phyloP scores from a whole-genome alignment of 805 yeast genomes.

The Danielia reshetovae region DNA sequence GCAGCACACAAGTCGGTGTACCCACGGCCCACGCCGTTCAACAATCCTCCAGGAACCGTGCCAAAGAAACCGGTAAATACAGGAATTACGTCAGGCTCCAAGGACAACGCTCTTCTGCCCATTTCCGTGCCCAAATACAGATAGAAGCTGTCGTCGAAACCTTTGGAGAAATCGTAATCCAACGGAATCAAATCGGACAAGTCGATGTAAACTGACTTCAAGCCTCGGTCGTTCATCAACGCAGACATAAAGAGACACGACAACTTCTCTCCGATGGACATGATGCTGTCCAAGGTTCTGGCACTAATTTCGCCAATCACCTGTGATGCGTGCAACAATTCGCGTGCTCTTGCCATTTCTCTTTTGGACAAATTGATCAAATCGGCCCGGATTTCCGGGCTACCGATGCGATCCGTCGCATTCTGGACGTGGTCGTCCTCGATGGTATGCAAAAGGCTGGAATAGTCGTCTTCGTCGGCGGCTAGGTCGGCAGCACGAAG shows the following conservation, averaged over 20 bases:
- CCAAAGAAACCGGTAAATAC: conserved; percentile 97
- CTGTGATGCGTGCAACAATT: conserved; percentile 79
- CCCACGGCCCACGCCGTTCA: conserved; percentile 94
- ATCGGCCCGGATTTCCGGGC: conserved; percentile 42
- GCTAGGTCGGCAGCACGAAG: conserved; percentile 81
- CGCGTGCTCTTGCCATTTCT: conserved; percentile 66
- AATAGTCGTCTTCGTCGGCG: conserved; percentile 55
- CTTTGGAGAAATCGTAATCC: conserved; percentile 50
- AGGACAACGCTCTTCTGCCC: conserved; percentile 43
- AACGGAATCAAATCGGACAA: conserved; percentile 68
- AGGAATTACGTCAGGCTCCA: conserved; percentile 56
- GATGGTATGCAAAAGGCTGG: conserved; percentile 57
- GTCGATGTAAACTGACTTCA: conserved; percentile 74
- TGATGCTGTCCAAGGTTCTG: conserved; percentile 81
- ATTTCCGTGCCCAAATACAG: conserved; percentile 49
- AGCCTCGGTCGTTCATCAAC: conserved; percentile 77
- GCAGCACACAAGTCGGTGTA: conserved; percentile 98
- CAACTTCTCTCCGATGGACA: conserved; percentile 92
- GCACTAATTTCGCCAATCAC: conserved; percentile 88
- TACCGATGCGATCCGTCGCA: conserved; percentile 53
- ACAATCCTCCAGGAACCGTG: conserved; percentile 88
- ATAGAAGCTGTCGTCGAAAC: conserved; percentile 68
- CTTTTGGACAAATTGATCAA: conserved; percentile 55
- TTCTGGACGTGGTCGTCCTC: conserved; percentile 75
- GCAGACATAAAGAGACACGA: conserved; percentile 88